A percentile compares a stretch with the other conserved stretches of the same genome.
Conservation (phyloP, 1,284 basidiomycete genomes). For the Rugosomyces carneus region DNA sequence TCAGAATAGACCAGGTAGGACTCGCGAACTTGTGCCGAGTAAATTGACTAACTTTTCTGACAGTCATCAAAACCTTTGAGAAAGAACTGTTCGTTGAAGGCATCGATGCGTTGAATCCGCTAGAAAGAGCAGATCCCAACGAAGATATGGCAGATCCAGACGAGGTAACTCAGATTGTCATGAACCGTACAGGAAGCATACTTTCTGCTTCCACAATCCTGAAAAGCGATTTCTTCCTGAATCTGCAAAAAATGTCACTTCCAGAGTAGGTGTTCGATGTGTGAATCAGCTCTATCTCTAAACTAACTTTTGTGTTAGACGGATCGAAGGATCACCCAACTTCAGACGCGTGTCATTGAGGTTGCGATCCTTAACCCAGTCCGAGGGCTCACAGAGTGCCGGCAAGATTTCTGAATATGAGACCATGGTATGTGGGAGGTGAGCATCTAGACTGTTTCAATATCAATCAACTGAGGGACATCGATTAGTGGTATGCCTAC, state of each 20-base stretch:
- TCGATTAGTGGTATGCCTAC: slow-evolving; percentile 78
- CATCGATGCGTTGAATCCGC: slow-evolving; percentile 76
- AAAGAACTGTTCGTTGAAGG: slow-evolving; percentile 84
- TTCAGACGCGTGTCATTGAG: slow-evolving; percentile 78
- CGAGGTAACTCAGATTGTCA: slow-evolving; percentile 82
- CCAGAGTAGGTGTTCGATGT: slow-evolving; percentile 63
- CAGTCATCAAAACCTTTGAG: slow-evolving; percentile 93
- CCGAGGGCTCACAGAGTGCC: no score
- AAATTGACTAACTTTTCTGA: neutral
- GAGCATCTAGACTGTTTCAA: slow-evolving; percentile 15
- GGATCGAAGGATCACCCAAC: slow-evolving; percentile 91
- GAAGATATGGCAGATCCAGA: slow-evolving; percentile 83
- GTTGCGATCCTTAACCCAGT: slow-evolving; percentile 37
- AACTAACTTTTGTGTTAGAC: slow-evolving; percentile 45
- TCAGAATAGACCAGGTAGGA: slow-evolving; percentile 70
- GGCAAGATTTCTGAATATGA: slow-evolving; percentile 32
- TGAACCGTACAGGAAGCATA: slow-evolving; percentile 81
- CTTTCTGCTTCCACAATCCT: slow-evolving; percentile 91
- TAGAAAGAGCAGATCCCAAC: slow-evolving; percentile 70
- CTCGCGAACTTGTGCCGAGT: neutral
- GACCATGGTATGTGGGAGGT: slow-evolving; percentile 84
- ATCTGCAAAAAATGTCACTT: slow-evolving; percentile 91
- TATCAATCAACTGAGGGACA: slow-evolving; percentile 11
- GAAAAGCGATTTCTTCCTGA: slow-evolving; percentile 96
- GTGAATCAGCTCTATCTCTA: slow-evolving; percentile 6